phyloP scores from a whole-genome alignment of 75 land plant species.

The Gnetum montanum region DNA sequence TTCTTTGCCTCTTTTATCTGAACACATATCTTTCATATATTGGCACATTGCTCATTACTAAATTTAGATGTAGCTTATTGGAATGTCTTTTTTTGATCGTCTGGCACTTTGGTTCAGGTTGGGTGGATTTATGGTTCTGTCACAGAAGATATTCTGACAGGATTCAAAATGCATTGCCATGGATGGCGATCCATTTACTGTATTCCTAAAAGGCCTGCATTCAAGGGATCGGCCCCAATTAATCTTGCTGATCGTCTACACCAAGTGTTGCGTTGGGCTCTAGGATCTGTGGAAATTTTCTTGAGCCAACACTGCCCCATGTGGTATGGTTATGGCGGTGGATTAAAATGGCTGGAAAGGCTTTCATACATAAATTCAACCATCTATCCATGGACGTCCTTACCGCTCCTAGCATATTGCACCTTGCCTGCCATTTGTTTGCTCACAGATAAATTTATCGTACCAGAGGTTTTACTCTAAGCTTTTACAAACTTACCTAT shows the following conservation, averaged over 20 bases:
- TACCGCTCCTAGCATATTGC: constrained; percentile 58
- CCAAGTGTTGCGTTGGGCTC: constrained; percentile 70
- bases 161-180: constrained; percentile 67
- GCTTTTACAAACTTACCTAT: neutral
- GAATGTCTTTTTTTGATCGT: neutral
- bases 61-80: too few relatives aligned
- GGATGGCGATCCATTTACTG: constrained; percentile 81
- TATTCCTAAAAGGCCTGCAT: constrained; percentile 56
- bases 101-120: constrained; percentile 22
- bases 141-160: constrained; percentile 64
- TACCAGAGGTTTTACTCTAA: constrained; percentile 64
- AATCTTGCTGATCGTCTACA: constrained; percentile 61
- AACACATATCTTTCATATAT: neutral
- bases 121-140: constrained; percentile 85
- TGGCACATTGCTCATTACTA: neutral
- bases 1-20: neutral
- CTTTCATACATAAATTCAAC: constrained; percentile 57
- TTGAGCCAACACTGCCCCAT: constrained; percentile 72
- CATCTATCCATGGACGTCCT: constrained; percentile 61
- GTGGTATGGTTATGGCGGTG: constrained; percentile 71
- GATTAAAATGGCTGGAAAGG: constrained; percentile 50
- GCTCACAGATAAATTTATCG: constrained; percentile 57
- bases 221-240: constrained; percentile 72
- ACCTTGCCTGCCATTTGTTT: constrained; percentile 71
- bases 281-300: constrained; percentile 71